Base-by-base conservation (phyloP, 352 stramenopile genomes). In the Phytophthora pini region DNA sequence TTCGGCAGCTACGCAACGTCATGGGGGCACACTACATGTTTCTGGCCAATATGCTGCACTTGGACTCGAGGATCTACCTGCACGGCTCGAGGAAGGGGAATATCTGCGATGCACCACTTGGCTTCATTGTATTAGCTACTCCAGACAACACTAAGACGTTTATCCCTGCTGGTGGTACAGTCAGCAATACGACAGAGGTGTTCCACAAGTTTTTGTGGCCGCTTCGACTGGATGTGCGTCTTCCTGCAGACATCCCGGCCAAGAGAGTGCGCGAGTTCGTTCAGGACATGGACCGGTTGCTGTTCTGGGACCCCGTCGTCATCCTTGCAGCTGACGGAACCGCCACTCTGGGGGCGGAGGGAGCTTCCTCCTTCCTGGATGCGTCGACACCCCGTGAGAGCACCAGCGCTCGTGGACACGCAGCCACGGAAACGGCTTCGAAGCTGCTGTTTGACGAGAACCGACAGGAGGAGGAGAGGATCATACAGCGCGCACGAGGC, bases 1-100 rank as follows among this genome's bases (percentile, higher is more conserved):
- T 22, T 43, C 24, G 65, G 17, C 44, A 92, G 84, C 56, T 92
- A 9, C 81, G 78, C 26, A 92, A 92, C 44, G 66, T 90, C 61
- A 73, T 92, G 68, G 84, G 81, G 3, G 84, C 76, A 2, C 81
- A 89, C 60, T 88, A 90, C 62, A 90, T 92, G 84, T 92, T 92
- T 43, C 63, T 92, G 48, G 62, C 73, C 61, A 92, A 88, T 55
- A 90, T 92, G 80, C 56, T 92, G 43, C 75, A 79, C 31, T 46
- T 90, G 4, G 72, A 78, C 34, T 84, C 79, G 26, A 72, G 63
- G 29, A 69, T 92, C 15, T 72, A 77, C 31, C 31, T 92, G 15
- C 61, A 82, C 4, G 78, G 78, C 4, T 70, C 65, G 11, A 70
- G 73, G 24, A 73, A 76, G 13, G 84, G 84, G 8, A 73, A 61